Conservation (phyloP, 2,329 filamentous ascomycete species). For the Colletotrichum lentis region DNA sequence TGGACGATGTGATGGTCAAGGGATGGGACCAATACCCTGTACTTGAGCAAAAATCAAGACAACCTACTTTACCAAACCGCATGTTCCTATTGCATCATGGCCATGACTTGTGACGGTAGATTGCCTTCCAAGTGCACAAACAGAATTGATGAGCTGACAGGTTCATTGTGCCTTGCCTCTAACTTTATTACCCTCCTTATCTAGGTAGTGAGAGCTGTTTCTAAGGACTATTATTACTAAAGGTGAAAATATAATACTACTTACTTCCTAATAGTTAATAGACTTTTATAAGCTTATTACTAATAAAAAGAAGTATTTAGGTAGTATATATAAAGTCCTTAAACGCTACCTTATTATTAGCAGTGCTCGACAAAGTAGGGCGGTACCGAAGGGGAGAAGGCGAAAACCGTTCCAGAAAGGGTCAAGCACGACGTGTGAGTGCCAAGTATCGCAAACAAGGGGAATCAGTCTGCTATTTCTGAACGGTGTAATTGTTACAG, state of each 20-base stretch:
- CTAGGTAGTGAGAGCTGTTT: too few species aligned
- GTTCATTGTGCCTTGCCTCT: background rate
- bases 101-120: background rate
- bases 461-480: background rate
- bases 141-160: background rate
- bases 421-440: background rate
- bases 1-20: slow-evolving; percentile 10
- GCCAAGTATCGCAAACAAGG: background rate
- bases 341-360: too few species aligned
- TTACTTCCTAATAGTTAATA: too few species aligned
- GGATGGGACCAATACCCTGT: slow-evolving; percentile 3
- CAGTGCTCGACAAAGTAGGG: too few species aligned
- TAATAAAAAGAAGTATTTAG: too few species aligned
- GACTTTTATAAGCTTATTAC: too few species aligned
- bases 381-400: background rate
- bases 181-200: too few species aligned
- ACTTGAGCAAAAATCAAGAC: slow-evolving; percentile 25
- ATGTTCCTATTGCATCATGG: background rate
- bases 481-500: background rate
- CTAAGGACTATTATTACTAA: too few species aligned
- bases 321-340: too few species aligned
- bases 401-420: background rate
- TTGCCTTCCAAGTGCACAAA: background rate
- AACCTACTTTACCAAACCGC: background rate
- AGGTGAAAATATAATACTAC: too few species aligned